Percentiles rank a stretch among this genome's conserved stretches.
phyloP scores from a whole-genome alignment of 805 yeast species.

The Zygosaccharomyces lentus region DNA sequence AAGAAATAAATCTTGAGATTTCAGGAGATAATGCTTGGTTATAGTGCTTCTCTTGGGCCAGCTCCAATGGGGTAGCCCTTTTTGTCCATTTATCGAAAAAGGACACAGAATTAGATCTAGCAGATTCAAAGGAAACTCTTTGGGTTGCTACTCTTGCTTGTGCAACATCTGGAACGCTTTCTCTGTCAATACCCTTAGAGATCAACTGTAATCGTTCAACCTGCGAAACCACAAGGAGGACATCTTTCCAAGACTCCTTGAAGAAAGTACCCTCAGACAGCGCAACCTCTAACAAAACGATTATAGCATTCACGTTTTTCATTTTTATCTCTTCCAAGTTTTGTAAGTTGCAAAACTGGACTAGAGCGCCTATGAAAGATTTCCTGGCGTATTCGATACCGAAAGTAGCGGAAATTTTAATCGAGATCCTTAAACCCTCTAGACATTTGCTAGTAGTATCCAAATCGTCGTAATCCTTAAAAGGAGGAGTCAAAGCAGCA shows the following conservation, averaged over 20 bases:
- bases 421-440: constrained; percentile 81
- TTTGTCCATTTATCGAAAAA: constrained; percentile 57
- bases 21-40: constrained; percentile 61
- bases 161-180: constrained; percentile 78
- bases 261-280: constrained; percentile 73
- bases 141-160: constrained; percentile 62
- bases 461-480: constrained; percentile 78
- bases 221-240: constrained; percentile 79
- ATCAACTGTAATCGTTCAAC: constrained; percentile 85
- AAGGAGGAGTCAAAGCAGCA: constrained; percentile 92
- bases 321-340: constrained; percentile 71
- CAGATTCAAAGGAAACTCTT: constrained; percentile 50
- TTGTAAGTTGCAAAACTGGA: constrained; percentile 78
- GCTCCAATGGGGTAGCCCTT: constrained; percentile 55
- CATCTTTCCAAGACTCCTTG: constrained; percentile 76
- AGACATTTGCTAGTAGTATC: constrained; percentile 65
- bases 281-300: constrained; percentile 70
- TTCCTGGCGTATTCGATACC: constrained; percentile 79
- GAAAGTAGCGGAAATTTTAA: constrained; percentile 78
- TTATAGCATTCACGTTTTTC: constrained; percentile 79
- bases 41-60: constrained; percentile 65
- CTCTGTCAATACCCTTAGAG: constrained; percentile 82
- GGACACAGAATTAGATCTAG: constrained; percentile 40
- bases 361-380: constrained; percentile 84
- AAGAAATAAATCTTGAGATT: constrained; percentile 52